Base-by-base conservation (phyloP, 345 rosid genomes). In the Durio zibethinus region DNA sequence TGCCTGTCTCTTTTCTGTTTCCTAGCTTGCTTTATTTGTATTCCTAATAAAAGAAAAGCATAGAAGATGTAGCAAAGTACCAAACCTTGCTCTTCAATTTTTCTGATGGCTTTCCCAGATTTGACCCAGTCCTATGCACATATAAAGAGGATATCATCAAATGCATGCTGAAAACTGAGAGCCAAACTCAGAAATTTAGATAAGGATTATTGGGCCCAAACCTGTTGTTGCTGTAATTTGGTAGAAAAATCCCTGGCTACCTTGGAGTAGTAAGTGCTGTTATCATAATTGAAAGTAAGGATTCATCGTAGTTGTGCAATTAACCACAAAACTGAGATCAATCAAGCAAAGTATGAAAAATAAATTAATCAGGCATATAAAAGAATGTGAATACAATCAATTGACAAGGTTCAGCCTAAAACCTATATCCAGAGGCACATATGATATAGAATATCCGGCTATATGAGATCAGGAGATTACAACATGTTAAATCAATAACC, bases 141-240 rank as follows among this genome's bases (percentile, higher is more conserved):
- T 18, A 77, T 9, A 64, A 61, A 68, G 62, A 63, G 43, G 10
- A 43, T 14, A 82, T 40, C 33, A 48, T 45, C 62, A 67, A 68
- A 29, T 69, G 60, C 76, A 68, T 62, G 76, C 60, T 52, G 72
- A 48, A 15, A 72, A 52, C 65, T 9, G 31, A 6, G 29, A 15
- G 10, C 1, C 2, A 48, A 76, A 27, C 25, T 74, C 42, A 36
- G n/a, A 63, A 69, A 80, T 60, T 60, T 61, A 72, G 35, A 43
- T 27, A 63, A 48, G 59, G 75, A 48, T 10, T 79, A 54, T 31
- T 23, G 56, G 25, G 75, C 54, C 75, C 68, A 74, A 75, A 90
- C 96, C 94, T 88, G 85, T 57, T 86, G 98, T 63, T 85, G 81
- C 86, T 84, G 88, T 56, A 89, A 82, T 80, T 89, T 83, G 83